These are phyloP conservation scores for Colletotrichum sublineola DNA, from an alignment of 2,329 filamentous ascomycete genomes.

Conservation along the genomic window DNA sequence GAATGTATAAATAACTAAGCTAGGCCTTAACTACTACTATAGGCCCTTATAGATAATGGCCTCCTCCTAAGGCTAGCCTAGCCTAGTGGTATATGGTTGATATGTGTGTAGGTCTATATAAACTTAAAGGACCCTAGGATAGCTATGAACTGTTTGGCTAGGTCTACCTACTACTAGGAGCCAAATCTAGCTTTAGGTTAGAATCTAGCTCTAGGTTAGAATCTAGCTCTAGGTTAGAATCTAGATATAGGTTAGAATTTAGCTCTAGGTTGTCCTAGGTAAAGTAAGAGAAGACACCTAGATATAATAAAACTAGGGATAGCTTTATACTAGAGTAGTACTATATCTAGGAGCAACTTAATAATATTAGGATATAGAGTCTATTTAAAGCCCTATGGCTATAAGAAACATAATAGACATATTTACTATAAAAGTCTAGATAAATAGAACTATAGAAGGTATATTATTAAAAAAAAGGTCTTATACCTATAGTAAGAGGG, in stretches of 20 bases:
- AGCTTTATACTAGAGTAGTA: not conserved
- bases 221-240: too few species aligned
- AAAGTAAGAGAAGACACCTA: not conserved
- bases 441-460: not conserved
- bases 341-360: not conserved
- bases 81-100: too few species aligned
- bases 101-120: not conserved
- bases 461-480: not conserved
- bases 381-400: not conserved
- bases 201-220: too few species aligned
- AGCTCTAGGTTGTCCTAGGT: too few species aligned
- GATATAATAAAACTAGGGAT: not conserved
- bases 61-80: too few species aligned
- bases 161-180: not conserved
- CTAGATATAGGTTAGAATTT: too few species aligned
- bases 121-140: too few species aligned
- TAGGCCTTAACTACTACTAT: too few species aligned
- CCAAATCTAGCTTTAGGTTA: not conserved
- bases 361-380: not conserved
- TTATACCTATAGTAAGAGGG: not conserved
- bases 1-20: too few species aligned
- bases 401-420: not conserved
- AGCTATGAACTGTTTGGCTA: not conserved
- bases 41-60: too few species aligned
- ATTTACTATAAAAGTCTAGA: not conserved